Base-by-base conservation (phyloP, 345 rosid genomes). In the Garcia nutans region DNA sequence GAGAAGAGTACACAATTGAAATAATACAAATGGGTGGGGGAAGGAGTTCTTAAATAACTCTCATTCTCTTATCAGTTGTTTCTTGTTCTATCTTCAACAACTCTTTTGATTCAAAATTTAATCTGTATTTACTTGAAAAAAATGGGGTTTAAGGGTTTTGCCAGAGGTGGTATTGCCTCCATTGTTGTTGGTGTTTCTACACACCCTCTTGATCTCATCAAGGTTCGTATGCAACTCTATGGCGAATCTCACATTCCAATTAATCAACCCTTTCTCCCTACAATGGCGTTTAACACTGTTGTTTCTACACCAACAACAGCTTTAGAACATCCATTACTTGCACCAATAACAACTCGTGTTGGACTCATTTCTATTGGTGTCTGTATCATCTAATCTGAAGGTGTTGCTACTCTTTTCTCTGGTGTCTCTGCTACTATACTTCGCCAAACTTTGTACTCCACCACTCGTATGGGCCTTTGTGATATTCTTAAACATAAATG, bases 391-490 rank as follows among this genome's bases (percentile, higher is more conserved):
- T 74, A 61, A 69, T 59, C 79, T 5, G 74, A 76, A 61, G 69
- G 79, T 3, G 52, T 37, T 19, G 55, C 20, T 10, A 74, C 70
- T 13, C 74, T 70, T 22, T 76, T 59, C 42, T 69, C 74, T 1
- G 74, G 70, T 52, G 70, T 76, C 12, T 70, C 74, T 5, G 74
- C 79, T 44, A 62, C 79, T 22, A 23, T 76, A 0, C 70, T 76
- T 1, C 74, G 74, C 24, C 79, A 76, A 15, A 69, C 79, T 50
- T 31, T 70, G 8, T 76, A 76, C 55, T 76, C 74, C 56, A 70
- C 79, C 45, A 76, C 79, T 12, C 41, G 79, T 16, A 70, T 76
- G 74, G 79, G 79, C 11, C 79, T 76, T 33, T 76, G 70, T 8
- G 70, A 70, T 2, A 23, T 70, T 42, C 70, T 70, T 6, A 76